A percentile compares a stretch with the other conserved stretches of the same genome.
Evolutionary conservation across 192 early-diverging fungal genomes (phyloP).

Genomic region (Entomortierella chlamydospora): DNA sequence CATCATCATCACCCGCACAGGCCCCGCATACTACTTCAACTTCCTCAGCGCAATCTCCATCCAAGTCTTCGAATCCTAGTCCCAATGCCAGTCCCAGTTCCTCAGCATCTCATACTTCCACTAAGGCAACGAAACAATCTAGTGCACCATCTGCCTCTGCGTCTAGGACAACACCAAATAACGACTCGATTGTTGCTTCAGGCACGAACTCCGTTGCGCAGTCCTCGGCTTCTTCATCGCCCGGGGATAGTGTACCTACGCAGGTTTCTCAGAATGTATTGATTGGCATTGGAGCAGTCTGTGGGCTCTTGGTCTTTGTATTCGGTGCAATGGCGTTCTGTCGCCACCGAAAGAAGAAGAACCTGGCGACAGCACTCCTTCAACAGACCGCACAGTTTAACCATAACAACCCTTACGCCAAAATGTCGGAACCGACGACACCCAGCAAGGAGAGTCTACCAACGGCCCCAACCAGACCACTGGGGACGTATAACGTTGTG

Average conservation of each 20-base stretch:
- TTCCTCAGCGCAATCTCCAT: neutral
- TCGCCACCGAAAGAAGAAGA: slow-evolving; percentile 50
- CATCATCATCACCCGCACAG: neutral
- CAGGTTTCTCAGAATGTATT: slow-evolving; percentile 29
- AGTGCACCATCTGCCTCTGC: neutral
- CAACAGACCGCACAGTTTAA: slow-evolving; percentile 54
- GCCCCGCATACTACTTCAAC: neutral
- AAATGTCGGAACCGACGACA: slow-evolving; percentile 17
- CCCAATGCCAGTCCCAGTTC: too few species aligned
- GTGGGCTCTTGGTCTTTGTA: slow-evolving; percentile 40
- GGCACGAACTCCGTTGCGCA: neutral
- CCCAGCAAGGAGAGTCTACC: slow-evolving; percentile 27
- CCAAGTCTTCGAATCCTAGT: slow-evolving; percentile 12
- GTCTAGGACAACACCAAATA: neutral
- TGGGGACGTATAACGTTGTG: slow-evolving; percentile 59
- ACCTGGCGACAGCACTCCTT: slow-evolving; percentile 29
- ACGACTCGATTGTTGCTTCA: neutral
- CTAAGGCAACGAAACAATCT: too few species aligned
- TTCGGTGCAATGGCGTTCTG: slow-evolving; percentile 40
- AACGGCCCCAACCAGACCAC: slow-evolving; percentile 45
- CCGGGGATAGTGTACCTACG: slow-evolving; percentile 24
- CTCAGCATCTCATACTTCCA: too few species aligned
- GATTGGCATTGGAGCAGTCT: slow-evolving; percentile 40
- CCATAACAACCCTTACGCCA: slow-evolving; percentile 52
- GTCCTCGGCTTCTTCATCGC: neutral